Conservation (phyloP, 2,329 filamentous ascomycete genomes). For the Pezicula carpinea region DNA sequence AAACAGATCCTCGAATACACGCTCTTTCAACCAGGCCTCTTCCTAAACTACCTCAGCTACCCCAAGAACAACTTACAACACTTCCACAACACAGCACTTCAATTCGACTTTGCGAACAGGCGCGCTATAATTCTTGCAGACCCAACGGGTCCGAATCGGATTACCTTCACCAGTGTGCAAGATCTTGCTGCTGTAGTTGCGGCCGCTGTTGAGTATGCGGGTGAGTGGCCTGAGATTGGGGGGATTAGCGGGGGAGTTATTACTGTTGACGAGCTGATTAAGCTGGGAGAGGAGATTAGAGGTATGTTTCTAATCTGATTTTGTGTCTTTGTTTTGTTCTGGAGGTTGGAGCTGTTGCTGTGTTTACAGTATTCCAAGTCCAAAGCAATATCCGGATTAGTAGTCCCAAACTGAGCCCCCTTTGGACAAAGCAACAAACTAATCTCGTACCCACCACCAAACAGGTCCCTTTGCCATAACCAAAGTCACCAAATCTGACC, state of each 20-base stretch:
- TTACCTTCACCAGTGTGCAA: slow-evolving; percentile 31
- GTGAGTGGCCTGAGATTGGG: slow-evolving; percentile 22
- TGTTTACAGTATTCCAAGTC: too few relatives aligned
- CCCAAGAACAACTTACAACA: slow-evolving; percentile 34
- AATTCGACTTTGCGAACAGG: slow-evolving; percentile 32
- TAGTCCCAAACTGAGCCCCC: slow-evolving; percentile 3
- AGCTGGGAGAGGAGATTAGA: slow-evolving; percentile 33
- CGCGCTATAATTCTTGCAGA: slow-evolving; percentile 30
- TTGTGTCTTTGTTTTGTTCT: too few relatives aligned
- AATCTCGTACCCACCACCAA: slow-evolving; percentile 4
- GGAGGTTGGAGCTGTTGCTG: too few relatives aligned
- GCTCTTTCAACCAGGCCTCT: slow-evolving; percentile 42
- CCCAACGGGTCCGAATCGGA: slow-evolving; percentile 19
- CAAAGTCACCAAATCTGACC: slow-evolving; percentile 27
- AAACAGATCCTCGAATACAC: slow-evolving; percentile 39
- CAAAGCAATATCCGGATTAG: too few relatives aligned
- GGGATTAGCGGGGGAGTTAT: slow-evolving; percentile 20
- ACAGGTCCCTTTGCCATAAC: slow-evolving; percentile 28
- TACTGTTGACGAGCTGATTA: slow-evolving; percentile 22
- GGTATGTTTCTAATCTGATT: slow-evolving; percentile 22
- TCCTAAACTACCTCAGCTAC: slow-evolving; percentile 41
- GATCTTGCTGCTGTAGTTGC: slow-evolving; percentile 34
- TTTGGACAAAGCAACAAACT: slow-evolving; percentile 3
- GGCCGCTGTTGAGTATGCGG: slow-evolving; percentile 20
- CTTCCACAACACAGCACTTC: slow-evolving; percentile 27